Conservation (phyloP, 2,329 filamentous ascomycete species). For the Penicillium sp. region DNA sequence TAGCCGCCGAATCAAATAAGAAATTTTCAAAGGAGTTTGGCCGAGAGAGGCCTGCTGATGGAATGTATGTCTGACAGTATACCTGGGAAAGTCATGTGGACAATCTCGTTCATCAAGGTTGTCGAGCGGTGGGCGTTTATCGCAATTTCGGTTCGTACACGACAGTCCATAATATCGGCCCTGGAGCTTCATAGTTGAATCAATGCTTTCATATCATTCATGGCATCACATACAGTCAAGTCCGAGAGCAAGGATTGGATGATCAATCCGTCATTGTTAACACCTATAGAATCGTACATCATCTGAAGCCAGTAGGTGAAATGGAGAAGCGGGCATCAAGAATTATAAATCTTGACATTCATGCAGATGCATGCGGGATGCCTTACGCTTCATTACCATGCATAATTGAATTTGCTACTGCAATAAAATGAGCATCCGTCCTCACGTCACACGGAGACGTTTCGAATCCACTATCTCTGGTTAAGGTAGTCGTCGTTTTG, state of each 20-base stretch:
- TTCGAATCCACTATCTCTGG: not conserved
- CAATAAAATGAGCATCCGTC: slow-evolving; percentile 1
- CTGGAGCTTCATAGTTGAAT: slow-evolving; percentile 8
- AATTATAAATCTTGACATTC: not conserved
- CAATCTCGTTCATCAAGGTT: not conserved
- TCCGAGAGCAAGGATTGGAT: slow-evolving; percentile 4
- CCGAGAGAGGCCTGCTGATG: not conserved
- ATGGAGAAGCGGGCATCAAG: not conserved
- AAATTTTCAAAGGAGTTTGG: slow-evolving; percentile 1
- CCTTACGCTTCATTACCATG: slow-evolving; percentile 2
- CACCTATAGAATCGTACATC: not conserved
- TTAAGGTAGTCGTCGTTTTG: not conserved
- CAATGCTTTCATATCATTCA: slow-evolving; percentile 1
- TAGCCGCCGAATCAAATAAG: not conserved
- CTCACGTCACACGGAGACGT: not conserved
- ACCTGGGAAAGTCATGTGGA: slow-evolving; percentile 1
- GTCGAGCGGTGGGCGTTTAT: not conserved
- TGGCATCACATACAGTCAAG: slow-evolving; percentile 1
- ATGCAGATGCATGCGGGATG: not conserved
- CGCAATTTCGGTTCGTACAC: slow-evolving; percentile 4
- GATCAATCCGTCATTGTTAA: slow-evolving; percentile 2
- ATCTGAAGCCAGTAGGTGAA: not conserved
- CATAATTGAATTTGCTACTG: slow-evolving; percentile 3
- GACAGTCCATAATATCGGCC: slow-evolving; percentile 5
- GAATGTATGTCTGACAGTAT: slow-evolving; percentile 1